Base-by-base conservation (phyloP, 164 flowering plant species). In the Nymphaea colorata region DNA sequence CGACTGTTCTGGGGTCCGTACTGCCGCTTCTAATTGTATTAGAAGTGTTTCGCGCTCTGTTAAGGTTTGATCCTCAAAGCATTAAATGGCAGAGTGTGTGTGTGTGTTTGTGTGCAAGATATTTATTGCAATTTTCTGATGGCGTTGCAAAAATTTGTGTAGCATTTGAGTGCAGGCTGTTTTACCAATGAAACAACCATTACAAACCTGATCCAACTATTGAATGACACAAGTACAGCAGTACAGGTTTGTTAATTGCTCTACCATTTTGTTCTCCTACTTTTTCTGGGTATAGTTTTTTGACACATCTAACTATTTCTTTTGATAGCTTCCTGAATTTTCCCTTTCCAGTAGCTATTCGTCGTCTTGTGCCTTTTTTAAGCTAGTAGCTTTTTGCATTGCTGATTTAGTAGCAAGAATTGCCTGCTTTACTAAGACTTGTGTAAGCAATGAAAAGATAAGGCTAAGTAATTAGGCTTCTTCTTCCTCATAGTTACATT, bases 91-190 rank as follows among this genome's bases (percentile, higher is more conserved):
- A 55, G 1, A 16, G 59, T 55, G 10, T 55, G 59, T 55, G 10
- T 55, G 16, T 55, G 59, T 55, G n/a, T n/a, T n/a, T 55, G 59
- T 55, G 10, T 55, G 59, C 10, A 55, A 55, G 36, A 25, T 25
- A 25, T 25, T 25, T 25, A 25, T 25, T 25, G 36, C 36, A 25
- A 25, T 25, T 25, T 25, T 25, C 36, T 25, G 36, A 25, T 25
- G 36, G 36, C 1, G 36, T 25, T 25, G 6, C 3, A n/a, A 6
- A 14, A 41, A 70, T 41, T 73, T 71, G 41, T 73, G 80, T 94
- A 95, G 99, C 84, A 79, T 74, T 69, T 92, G 78, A 83, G 99
- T 83, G 96, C 91, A 87, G 98, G 99, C 70, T 51, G 62, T 64
- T 88, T 85, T 75, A 78, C 85, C 82, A 82, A 75, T 68, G 91